phyloP scores from a whole-genome alignment of 345 rosid genomes.

The Euclidium syriacum region DNA sequence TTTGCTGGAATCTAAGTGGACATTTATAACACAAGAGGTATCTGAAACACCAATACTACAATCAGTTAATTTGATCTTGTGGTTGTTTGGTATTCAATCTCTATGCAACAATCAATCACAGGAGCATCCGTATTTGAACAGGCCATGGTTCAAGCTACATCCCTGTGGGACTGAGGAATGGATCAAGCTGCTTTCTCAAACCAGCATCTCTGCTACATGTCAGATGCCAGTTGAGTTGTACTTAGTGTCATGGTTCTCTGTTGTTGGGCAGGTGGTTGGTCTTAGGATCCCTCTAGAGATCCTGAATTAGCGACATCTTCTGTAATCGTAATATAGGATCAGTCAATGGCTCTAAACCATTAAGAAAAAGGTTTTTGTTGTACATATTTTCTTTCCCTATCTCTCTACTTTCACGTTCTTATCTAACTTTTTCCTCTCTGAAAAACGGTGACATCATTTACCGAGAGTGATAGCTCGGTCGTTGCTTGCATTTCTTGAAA shows the following conservation, averaged over 20 bases:
- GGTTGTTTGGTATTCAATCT: conserved; percentile 1
- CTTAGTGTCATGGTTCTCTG: conserved; percentile 83
- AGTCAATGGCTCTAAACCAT: not conserved
- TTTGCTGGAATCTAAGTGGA: conserved; percentile 66
- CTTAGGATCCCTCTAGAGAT: conserved; percentile 47
- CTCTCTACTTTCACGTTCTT: conserved; percentile 46
- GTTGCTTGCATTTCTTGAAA: conserved; percentile 60
- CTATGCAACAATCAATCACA: conserved; percentile 22
- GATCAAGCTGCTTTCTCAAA: conserved; percentile 66
- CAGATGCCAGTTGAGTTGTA: conserved; percentile 30
- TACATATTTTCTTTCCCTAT: too few species aligned
- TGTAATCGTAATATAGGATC: not conserved
- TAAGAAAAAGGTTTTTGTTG: too few species aligned
- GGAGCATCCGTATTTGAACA: conserved; percentile 86
- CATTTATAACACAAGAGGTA: conserved; percentile 87
- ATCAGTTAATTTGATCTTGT: too few species aligned
- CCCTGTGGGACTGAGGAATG: conserved; percentile 91
- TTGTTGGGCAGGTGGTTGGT: conserved; percentile 78
- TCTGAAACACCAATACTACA: not conserved
- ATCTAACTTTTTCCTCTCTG: conserved; percentile 46
- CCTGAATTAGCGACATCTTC: conserved; percentile 17
- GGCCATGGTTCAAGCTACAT: conserved; percentile 93
- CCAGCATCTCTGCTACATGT: conserved; percentile 17
- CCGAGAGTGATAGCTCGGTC: conserved; percentile 61
- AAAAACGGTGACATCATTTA: conserved; percentile 52